Percentiles rank a stretch among this genome's conserved stretches.
Evolutionary conservation across 345 rosid species (phyloP).

Genomic region (Triadica sebifera): DNA sequence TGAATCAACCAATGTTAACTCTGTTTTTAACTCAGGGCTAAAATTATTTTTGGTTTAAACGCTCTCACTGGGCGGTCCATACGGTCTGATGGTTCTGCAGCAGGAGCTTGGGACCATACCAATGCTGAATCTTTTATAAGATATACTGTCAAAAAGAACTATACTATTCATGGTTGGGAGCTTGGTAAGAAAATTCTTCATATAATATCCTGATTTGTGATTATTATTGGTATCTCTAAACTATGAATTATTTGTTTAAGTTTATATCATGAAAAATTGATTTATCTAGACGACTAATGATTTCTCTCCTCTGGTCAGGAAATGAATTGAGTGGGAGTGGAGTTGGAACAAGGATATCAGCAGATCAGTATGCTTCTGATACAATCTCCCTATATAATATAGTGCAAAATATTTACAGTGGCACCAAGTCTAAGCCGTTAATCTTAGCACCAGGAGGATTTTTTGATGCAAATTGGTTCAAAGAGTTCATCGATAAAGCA

Average conservation of each 20-base stretch:
- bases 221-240: neutral
- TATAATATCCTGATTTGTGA: neutral
- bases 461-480: conserved; percentile 69
- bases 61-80: conserved; percentile 59
- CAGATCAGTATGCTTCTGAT: conserved; percentile 69
- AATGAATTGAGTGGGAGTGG: conserved; percentile 84
- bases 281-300: neutral
- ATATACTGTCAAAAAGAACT: conserved; percentile 49
- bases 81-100: conserved; percentile 41
- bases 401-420: conserved; percentile 48
- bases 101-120: conserved; percentile 68
- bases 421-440: conserved; percentile 51
- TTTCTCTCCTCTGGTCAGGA: conserved; percentile 40
- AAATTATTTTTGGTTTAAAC: conserved; percentile 72
- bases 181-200: conserved; percentile 48
- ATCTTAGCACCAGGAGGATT: conserved; percentile 89
- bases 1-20: neutral
- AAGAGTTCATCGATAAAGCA: conserved; percentile 54
- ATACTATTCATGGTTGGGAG: conserved; percentile 72
- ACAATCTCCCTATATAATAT: conserved; percentile 50
- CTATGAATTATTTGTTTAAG: neutral
- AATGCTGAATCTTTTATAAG: conserved; percentile 75
- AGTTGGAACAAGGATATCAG: conserved; percentile 70
- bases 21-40: conserved; percentile 44
- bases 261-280: neutral